Conservation (phyloP, 805 yeast species). For the Wickerhamiella qilinensis region DNA sequence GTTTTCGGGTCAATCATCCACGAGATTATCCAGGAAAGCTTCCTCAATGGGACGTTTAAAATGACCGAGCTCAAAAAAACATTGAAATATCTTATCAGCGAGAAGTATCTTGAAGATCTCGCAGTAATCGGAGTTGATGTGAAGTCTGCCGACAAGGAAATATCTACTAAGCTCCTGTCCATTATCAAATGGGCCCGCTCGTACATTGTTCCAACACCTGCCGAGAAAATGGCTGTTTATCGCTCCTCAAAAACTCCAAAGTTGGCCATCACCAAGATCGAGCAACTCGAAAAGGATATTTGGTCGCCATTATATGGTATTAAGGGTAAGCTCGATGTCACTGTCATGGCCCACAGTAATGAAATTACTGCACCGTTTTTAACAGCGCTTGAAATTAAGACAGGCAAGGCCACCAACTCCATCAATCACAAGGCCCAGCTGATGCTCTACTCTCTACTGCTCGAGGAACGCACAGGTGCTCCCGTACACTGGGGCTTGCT, state of each 20-base stretch:
- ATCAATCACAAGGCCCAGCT: conserved; percentile 75
- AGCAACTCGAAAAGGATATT: conserved; percentile 79
- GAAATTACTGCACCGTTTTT: conserved; percentile 7
- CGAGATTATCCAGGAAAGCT: conserved; percentile 48
- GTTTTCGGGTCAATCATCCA: conserved; percentile 77
- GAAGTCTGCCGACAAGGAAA: conserved; percentile 35
- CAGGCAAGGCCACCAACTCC: conserved; percentile 44
- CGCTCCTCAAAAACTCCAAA: conserved; percentile 22
- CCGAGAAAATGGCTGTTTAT: conserved; percentile 4
- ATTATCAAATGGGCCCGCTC: conserved; percentile 19
- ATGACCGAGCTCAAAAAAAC: conserved; percentile 24
- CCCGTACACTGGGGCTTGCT: conserved; percentile 50
- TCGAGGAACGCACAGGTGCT: conserved; percentile 59
- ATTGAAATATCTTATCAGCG: conserved; percentile 17
- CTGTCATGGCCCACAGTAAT: neutral
- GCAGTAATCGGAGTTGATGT: conserved; percentile 38
- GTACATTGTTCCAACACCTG: neutral
- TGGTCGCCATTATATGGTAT: conserved; percentile 87
- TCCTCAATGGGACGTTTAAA: conserved; percentile 24
- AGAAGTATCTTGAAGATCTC: conserved; percentile 24
- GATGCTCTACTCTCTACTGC: conserved; percentile 58
- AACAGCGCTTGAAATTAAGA: conserved; percentile 76
- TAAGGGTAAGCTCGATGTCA: conserved; percentile 74
- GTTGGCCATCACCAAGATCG: conserved; percentile 42
- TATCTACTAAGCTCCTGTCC: conserved; percentile 31